phyloP scores from a whole-genome alignment of 2,329 filamentous ascomycete species.

The Pseudopithomyces chartarum region DNA sequence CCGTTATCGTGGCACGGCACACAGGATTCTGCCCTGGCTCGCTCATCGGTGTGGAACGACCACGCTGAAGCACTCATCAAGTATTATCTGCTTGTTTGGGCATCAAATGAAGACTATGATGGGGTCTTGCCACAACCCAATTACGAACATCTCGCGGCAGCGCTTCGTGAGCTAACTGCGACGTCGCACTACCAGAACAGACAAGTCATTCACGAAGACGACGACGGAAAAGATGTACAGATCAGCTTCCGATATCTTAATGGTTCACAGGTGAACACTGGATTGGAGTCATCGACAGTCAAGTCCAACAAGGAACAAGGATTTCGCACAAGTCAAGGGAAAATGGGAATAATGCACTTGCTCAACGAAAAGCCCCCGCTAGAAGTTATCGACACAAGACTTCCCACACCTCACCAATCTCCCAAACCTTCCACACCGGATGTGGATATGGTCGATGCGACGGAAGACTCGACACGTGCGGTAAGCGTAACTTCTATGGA shows the following conservation, averaged over 20 bases:
- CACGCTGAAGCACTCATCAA: constrained; percentile 8
- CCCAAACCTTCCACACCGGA: not conserved
- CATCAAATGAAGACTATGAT: not conserved
- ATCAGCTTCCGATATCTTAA: not conserved
- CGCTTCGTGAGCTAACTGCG: not conserved
- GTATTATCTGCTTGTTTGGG: constrained; percentile 8
- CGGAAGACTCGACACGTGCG: not conserved
- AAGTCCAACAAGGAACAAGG: not conserved
- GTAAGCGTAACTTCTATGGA: not conserved
- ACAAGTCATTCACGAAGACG: not conserved
- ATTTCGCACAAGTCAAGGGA: not conserved
- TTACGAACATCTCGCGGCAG: not conserved
- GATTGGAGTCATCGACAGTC: not conserved
- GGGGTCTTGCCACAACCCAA: constrained; percentile 2
- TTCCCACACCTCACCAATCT: not conserved
- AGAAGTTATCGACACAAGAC: not conserved
- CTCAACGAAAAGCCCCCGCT: not conserved
- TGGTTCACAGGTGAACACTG: not conserved
- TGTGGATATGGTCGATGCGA: not conserved
- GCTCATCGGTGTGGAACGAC: not conserved
- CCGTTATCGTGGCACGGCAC: constrained; percentile 9
- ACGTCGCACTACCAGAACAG: constrained; percentile 1
- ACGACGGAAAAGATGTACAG: not conserved
- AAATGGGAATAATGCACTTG: not conserved
- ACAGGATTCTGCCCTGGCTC: not conserved